Percentiles rank a stretch among this genome's conserved stretches.
These are phyloP conservation scores for Diaporthe citrichinensis DNA, from an alignment of 2,329 filamentous ascomycete species.

Conservation along the genomic window DNA sequence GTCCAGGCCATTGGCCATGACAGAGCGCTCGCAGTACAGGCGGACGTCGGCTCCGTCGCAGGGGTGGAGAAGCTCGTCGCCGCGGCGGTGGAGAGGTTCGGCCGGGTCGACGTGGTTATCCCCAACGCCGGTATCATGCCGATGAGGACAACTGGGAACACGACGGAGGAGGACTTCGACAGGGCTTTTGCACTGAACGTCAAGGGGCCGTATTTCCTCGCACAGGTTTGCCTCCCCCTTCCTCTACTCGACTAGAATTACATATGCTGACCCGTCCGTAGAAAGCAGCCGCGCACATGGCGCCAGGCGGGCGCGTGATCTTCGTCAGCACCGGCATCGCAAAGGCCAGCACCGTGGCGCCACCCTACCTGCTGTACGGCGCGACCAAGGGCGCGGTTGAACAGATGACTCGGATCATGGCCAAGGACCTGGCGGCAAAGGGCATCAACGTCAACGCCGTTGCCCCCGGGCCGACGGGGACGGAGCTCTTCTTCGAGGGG, in stretches of 20 bases:
- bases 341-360: slow-evolving; percentile 54
- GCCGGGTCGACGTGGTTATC: slow-evolving; percentile 71
- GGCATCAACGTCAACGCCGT: slow-evolving; percentile 64
- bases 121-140: slow-evolving; percentile 68
- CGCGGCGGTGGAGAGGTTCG: slow-evolving; percentile 63
- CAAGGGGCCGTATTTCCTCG: slow-evolving; percentile 70
- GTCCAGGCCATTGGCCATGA: slow-evolving; percentile 63
- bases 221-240: slow-evolving; percentile 50
- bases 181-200: slow-evolving; percentile 66
- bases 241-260: fast-evolving
- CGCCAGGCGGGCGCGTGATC: slow-evolving; percentile 62
- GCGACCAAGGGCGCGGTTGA: slow-evolving; percentile 72
- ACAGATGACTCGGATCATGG: slow-evolving; percentile 68
- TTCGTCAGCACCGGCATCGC: slow-evolving; percentile 63
- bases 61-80: slow-evolving; percentile 65
- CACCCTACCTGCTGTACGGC: slow-evolving; percentile 66
- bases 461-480: slow-evolving; percentile 62
- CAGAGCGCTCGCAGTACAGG: slow-evolving; percentile 67
- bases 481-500: slow-evolving; percentile 67
- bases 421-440: slow-evolving; percentile 67
- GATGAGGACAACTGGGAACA: slow-evolving; percentile 63
- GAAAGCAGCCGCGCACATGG: slow-evolving; percentile 67
- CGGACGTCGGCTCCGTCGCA: slow-evolving; percentile 62
- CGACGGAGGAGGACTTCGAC: slow-evolving; percentile 67
- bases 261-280: slow-evolving; percentile 45